These are phyloP conservation scores for Narthecium ossifragum DNA, from an alignment of 106 monocot genomes.

Conservation along the genomic window DNA sequence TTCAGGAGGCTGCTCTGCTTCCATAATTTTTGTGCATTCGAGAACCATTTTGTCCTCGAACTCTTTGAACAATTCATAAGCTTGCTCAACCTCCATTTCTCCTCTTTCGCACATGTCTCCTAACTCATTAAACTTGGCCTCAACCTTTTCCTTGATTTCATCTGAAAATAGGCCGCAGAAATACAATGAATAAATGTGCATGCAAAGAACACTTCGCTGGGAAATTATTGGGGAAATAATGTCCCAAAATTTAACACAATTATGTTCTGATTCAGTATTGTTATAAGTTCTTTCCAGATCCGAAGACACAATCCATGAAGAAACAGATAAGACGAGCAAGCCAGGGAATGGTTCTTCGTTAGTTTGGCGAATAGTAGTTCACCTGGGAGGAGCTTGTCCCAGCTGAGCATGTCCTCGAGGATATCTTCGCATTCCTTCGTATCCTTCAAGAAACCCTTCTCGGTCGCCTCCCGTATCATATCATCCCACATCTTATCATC, in stretches of 20 bases:
- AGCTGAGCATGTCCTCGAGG: conserved; percentile 95
- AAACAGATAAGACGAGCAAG: too few species aligned
- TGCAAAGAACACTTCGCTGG: background rate
- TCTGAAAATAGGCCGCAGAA: conserved; percentile 26
- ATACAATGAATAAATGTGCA: background rate
- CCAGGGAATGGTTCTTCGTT: too few species aligned
- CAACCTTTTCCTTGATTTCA: conserved; percentile 86
- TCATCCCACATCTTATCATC: conserved; percentile 84
- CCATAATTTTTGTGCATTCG: conserved; percentile 66
- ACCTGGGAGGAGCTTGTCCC: conserved; percentile 92
- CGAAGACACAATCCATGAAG: too few species aligned
- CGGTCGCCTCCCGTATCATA: conserved; percentile 65
- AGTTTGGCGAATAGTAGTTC: too few species aligned
- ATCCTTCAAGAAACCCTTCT: conserved; percentile 58
- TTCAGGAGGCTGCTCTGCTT: conserved; percentile 33
- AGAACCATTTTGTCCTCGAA: conserved; percentile 81
- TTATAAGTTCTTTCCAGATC: too few species aligned
- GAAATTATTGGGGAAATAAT: too few species aligned
- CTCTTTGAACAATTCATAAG: conserved; percentile 73
- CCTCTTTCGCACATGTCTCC: conserved; percentile 78
- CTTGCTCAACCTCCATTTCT: conserved; percentile 72
- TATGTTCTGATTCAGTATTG: too few species aligned
- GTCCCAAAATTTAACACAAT: too few species aligned
- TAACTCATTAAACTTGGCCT: conserved; percentile 78
- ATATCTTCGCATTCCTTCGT: conserved; percentile 80